phyloP scores from a whole-genome alignment of 2,329 filamentous ascomycete species.

The Colletotrichum paranaense region DNA sequence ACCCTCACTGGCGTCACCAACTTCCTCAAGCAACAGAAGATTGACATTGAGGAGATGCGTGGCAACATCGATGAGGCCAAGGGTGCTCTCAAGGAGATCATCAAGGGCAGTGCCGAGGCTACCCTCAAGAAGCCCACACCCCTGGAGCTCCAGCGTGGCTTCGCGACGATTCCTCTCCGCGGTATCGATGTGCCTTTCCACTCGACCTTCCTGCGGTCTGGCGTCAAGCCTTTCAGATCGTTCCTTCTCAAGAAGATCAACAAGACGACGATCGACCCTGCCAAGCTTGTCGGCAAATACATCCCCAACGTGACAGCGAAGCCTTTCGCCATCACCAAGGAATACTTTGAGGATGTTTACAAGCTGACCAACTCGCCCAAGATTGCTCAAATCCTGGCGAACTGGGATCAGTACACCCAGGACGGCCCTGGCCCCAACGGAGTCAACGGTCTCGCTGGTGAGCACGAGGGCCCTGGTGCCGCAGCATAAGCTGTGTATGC shows the following conservation, averaged over 20 bases:
- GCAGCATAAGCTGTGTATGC: constrained; percentile 49
- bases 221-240: constrained; percentile 98
- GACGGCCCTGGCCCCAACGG: constrained; percentile 56
- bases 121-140: constrained; percentile 91
- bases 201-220: constrained; percentile 96
- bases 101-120: constrained; percentile 86
- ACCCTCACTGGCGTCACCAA: constrained; percentile 86
- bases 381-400: constrained; percentile 84
- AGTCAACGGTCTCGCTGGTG: constrained; percentile 46
- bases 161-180: constrained; percentile 94
- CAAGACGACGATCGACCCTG: constrained; percentile 97
- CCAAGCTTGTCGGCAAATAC: constrained; percentile 97
- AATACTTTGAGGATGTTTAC: constrained; percentile 99
- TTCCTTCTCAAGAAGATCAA: constrained; percentile 99
- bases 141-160: constrained; percentile 91
- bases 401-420: constrained; percentile 80
- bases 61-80: constrained; percentile 92
- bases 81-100: constrained; percentile 89
- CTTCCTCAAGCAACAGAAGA: constrained; percentile 95
- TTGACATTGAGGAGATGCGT: constrained; percentile 95
- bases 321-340: constrained; percentile 95
- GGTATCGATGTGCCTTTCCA: constrained; percentile 99
- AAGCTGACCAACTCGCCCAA: constrained; percentile 85
- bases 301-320: constrained; percentile 98
- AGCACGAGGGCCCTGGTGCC: constrained; percentile 54